Base-by-base conservation (phyloP, 176 grass and related monocot genomes). In the Cenchrus americanus region DNA sequence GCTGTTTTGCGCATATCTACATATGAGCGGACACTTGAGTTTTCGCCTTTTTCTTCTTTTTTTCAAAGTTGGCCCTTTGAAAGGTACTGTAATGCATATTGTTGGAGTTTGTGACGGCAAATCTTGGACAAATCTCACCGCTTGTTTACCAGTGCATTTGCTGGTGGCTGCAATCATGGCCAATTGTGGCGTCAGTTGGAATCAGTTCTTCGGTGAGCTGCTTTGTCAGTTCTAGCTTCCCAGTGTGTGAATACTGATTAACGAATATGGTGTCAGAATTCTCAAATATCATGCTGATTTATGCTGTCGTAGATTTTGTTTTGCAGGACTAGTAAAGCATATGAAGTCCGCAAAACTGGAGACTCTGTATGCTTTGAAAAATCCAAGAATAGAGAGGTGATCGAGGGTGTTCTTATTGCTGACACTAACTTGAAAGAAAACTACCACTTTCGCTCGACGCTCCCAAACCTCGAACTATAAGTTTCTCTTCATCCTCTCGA, bases 151-250 rank as follows among this genome's bases (percentile, higher is more conserved):
- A 40, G 40, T 82, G 64, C 71, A 82, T 89, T 89, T 77, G 47
- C 40, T 78, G 5, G 64, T 77, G 72, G 57, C 46, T 64, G 72
- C 65, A 86, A 53, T 84, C 76, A 89, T 70, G 47, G 77, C 69
- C 70, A 69, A 43, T 69, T 44, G 12, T 70, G 59, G 66, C 11
- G 44, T 78, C 65, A 15, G 24, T 66, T 43, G 77, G 22, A 80
- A 73, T 80, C 64, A 22, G 48, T 17, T 64, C 62, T 57, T 37
- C 15, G 78, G 14, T 49, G 49, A 73, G 58, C 48, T 3, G 19
- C 72, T 82, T 76, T 82, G 6, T 55, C 88, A 6, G 58, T 66
- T 63, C 6, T 19, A 37, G 71, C 23, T 61, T 77, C 21, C 30
- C 5, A 23, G 7, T 30, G 23, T 76, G 54, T 40, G 82, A 71